Evolutionary conservation across 345 rosid species (phyloP), one percentile per base, ranked within the genome.

Genomic region (Eucalyptus globulus): DNA sequence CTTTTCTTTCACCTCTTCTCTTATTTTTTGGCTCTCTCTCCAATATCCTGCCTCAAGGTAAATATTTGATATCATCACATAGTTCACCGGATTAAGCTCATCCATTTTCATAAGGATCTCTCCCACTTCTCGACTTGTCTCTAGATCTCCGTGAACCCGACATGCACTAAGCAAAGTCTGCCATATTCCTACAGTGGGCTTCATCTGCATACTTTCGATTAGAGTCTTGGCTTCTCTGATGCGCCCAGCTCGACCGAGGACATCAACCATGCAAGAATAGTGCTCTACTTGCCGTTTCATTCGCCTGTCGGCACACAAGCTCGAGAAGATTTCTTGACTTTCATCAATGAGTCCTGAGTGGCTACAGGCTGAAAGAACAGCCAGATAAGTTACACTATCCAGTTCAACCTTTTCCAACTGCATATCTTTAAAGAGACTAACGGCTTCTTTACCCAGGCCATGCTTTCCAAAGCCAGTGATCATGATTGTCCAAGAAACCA

Each of bases 391-490:
- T 88, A 97, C 98, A 37, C 91, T 94, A 86, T 96, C 99, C 60
- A 99, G 99, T 87, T 95, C 94, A 87, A 95, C 89, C 15, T 91
- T 69, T 40, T 93, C 90, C 50, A 34, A 88, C 87, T 86, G 90
- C 99, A 97, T 96, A 88, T 93, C 62, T 37, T 94, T 86, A 87
- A 96, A 97, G 80, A 91, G 89, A 86, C 69, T 49, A 85, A 94
- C 89, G 27, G 99, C 99, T 88, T 93, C 93, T 90, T 87, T 76
- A 24, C 97, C 98, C 87, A 96, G 94, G 89, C 99, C 99, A 88
- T 97, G 97, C 91, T 97, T 97, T 85, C 97, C 99, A 9, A 94
- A 97, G 76, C 99, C 99, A 50, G 97, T 95, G 91, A 98, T 97
- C 97, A 97, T 92, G 37, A 94, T 92, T 6, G 99, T 97, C 99